Evolutionary conservation across 306 rosid species (phyloP).

Genomic region (Fagus sylvatica): DNA sequence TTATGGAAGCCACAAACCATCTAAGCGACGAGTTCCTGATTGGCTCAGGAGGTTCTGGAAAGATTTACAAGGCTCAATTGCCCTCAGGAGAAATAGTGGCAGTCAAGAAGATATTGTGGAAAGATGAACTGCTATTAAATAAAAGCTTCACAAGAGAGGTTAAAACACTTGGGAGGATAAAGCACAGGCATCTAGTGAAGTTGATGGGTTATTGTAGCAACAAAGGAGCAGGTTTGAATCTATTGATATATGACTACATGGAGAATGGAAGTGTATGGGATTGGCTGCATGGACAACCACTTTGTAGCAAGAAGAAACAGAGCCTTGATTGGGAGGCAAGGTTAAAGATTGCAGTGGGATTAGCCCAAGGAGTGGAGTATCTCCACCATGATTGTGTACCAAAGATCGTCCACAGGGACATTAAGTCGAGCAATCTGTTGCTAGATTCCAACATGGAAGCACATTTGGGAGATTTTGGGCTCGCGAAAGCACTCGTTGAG

Average conservation of each 20-base stretch:
- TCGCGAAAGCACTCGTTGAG: slow-evolving; percentile 70
- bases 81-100: slow-evolving; percentile 71
- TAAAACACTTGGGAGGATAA: slow-evolving; percentile 84
- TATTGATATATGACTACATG: slow-evolving; percentile 85
- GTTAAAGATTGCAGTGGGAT: slow-evolving; percentile 71
- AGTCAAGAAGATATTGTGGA: slow-evolving; percentile 74
- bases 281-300: slow-evolving; percentile 72
- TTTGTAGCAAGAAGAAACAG: slow-evolving; percentile 47
- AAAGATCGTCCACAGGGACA: slow-evolving; percentile 84
- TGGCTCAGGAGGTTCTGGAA: slow-evolving; percentile 94
- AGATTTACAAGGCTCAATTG: slow-evolving; percentile 83
- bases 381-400: slow-evolving; percentile 93
- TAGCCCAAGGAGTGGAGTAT: slow-evolving; percentile 87
- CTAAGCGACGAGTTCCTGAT: slow-evolving; percentile 75
- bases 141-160: slow-evolving; percentile 80
- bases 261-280: slow-evolving; percentile 94
- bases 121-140: slow-evolving; percentile 72
- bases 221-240: slow-evolving; percentile 63
- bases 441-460: slow-evolving; percentile 88
- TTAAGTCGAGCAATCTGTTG: slow-evolving; percentile 79
- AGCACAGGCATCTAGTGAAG: slow-evolving; percentile 91
- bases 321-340: slow-evolving; percentile 87
- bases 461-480: slow-evolving; percentile 94
- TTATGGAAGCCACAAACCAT: slow-evolving; percentile 80
- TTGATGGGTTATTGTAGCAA: slow-evolving; percentile 81